A percentile compares a stretch with the other conserved stretches of the same genome.
These are phyloP conservation scores for Kwoniella heveanensis DNA, from an alignment of 768 basidiomycete species.

Conservation along the genomic window DNA sequence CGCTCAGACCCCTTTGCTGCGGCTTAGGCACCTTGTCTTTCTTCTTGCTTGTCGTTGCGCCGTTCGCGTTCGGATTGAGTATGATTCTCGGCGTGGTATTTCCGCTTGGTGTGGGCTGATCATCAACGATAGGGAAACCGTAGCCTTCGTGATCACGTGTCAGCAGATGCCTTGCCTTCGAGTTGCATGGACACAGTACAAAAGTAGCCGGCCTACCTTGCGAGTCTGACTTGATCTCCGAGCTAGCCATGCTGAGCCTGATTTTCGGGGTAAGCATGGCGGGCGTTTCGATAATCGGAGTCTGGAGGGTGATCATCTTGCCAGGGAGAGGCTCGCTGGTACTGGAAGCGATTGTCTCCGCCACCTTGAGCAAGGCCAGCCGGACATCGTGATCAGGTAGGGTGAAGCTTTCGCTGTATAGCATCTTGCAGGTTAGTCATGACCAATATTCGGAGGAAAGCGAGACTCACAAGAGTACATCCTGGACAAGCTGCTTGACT, in stretches of 20 bases:
- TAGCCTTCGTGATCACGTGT: constrained; percentile 20
- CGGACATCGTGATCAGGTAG: constrained; percentile 78
- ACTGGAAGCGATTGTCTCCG: constrained; percentile 81
- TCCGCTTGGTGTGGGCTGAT: constrained; percentile 4
- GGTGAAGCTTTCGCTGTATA: constrained; percentile 24
- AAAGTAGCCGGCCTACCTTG: constrained; percentile 7
- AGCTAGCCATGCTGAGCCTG: constrained; percentile 59
- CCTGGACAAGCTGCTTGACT: constrained; percentile 77
- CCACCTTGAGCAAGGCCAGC: constrained; percentile 86
- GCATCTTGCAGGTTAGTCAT: constrained; percentile 1
- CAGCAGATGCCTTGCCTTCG: too few species aligned
- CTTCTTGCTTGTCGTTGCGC: constrained; percentile 10
- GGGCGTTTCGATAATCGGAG: constrained; percentile 67
- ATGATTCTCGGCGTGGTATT: constrained; percentile 31
- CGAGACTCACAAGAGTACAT: constrained; percentile 70
- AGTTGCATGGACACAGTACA: background rate
- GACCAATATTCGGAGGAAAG: background rate
- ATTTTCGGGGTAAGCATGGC: constrained; percentile 60
- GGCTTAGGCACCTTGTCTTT: constrained; percentile 66
- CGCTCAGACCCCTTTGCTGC: constrained; percentile 73
- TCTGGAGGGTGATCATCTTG: constrained; percentile 75
- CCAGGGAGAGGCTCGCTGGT: constrained; percentile 82
- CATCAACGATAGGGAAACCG: constrained; percentile 27
- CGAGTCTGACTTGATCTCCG: constrained; percentile 17
- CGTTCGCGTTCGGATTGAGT: constrained; percentile 25